Conservation (phyloP, 2,329 filamentous ascomycete species). For the Mariannaea sp. region DNA sequence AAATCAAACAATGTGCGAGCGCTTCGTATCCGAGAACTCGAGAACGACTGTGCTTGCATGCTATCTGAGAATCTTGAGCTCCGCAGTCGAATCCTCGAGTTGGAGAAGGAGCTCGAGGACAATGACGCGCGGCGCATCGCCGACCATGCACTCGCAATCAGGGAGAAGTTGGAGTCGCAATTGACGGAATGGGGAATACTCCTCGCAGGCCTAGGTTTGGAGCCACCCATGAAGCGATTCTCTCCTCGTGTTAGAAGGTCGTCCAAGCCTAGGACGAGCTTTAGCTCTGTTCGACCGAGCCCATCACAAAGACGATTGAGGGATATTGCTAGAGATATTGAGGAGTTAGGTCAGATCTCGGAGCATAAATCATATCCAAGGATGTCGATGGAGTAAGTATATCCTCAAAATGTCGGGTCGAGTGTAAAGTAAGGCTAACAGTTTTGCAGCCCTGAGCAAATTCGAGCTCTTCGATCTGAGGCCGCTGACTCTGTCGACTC, state of each 20-base stretch:
- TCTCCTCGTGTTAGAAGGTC: constrained; percentile 48
- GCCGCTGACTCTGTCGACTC: constrained; percentile 60
- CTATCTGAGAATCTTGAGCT: constrained; percentile 80
- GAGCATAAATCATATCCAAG: constrained; percentile 73
- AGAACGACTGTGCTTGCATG: constrained; percentile 74
- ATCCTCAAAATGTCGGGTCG: too few relatives aligned
- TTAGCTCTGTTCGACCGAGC: constrained; percentile 47
- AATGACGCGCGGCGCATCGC: constrained; percentile 63
- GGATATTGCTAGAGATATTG: constrained; percentile 60
- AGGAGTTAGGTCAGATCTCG: constrained; percentile 60
- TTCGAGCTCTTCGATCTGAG: constrained; percentile 61
- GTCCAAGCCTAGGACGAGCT: constrained; percentile 48
- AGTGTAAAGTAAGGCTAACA: constrained; percentile 39
- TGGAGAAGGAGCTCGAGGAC: constrained; percentile 70
- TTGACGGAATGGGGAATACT: constrained; percentile 71
- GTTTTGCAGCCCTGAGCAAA: constrained; percentile 60
- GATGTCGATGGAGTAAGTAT: constrained; percentile 68
- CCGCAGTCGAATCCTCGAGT: constrained; percentile 69
- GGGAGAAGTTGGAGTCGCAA: constrained; percentile 72
- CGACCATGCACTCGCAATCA: constrained; percentile 71
- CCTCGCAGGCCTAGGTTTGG: constrained; percentile 67
- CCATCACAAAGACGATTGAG: constrained; percentile 62
- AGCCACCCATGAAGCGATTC: constrained; percentile 59
- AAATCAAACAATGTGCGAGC: constrained; percentile 79
- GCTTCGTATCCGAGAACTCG: constrained; percentile 75